Base-by-base conservation (phyloP, 352 stramenopile genomes). In the Pythium sukuiense region DNA sequence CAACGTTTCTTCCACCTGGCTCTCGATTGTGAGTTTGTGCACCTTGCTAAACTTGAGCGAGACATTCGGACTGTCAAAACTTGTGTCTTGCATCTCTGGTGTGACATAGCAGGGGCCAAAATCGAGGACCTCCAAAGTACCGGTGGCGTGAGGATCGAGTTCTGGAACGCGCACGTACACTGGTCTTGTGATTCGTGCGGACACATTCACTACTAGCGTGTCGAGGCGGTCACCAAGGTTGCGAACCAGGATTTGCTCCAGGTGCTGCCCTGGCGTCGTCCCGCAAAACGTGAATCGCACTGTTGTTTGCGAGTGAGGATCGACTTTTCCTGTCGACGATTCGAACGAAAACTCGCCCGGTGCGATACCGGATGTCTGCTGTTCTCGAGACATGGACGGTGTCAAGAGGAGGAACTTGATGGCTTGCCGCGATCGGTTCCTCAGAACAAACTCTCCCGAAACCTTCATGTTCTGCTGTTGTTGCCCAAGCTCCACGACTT, bases 101-200 rank as follows among this genome's bases (percentile, higher is more conserved):
- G 84, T 95, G 35, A 96, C 85, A 57, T 95, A 96, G 71, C 85
- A 95, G 1, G 83, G 72, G 0, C 88, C 88, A 35, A 96, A 55
- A 61, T 96, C 75, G 7, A 96, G 64, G 56, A 93, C 73, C 18
- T 92, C 72, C 13, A 96, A 66, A 8, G 83, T 81, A 1, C 88
- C 88, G 1, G 87, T 96, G 12, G 78, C 72, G 62, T 91, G 80
- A 18, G 76, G 79, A 59, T 96, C 88, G 46, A 96, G 71, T 58
- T 93, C 87, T 16, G 87, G 88, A 43, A 96, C 83, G 4, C 87
- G 79, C 35, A 96, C 84, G 63, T 95, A 95, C 1, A 96, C 87
- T 29, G 88, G 88, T 12, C 87, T 74, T 6, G 83, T 89, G 48
- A 96, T 76, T 14, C 81, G 83, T 56, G 90, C 72, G 9, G 67